phyloP scores from a whole-genome alignment of 441 rosid species.

The Populus hybrid region DNA sequence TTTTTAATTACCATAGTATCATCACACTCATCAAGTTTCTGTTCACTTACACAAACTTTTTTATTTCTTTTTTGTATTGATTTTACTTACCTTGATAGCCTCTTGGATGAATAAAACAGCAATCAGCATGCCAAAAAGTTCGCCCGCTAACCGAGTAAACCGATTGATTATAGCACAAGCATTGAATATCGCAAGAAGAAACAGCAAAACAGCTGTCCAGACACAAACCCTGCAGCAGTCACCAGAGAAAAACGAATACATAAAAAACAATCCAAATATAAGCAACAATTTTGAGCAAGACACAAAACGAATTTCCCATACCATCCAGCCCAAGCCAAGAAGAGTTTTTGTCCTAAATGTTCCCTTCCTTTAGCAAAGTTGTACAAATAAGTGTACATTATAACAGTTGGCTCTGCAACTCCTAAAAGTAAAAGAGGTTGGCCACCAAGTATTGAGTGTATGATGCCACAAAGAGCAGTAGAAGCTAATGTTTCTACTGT shows the following conservation, averaged over 20 bases:
- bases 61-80: not conserved
- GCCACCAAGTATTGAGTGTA: slow-evolving; percentile 56
- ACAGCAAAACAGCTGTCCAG: slow-evolving; percentile 52
- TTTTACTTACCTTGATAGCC: slow-evolving; percentile 39
- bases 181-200: slow-evolving; percentile 46
- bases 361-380: slow-evolving; percentile 43
- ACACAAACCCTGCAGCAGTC: slow-evolving; percentile 48
- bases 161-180: slow-evolving; percentile 42
- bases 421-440: slow-evolving; percentile 56
- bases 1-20: not conserved
- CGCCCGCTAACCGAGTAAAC: slow-evolving; percentile 60
- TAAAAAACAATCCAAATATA: not conserved
- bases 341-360: slow-evolving; percentile 38
- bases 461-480: slow-evolving; percentile 53
- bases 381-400: slow-evolving; percentile 57
- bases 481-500: slow-evolving; percentile 51
- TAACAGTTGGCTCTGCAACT: slow-evolving; percentile 62
- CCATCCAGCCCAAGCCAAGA: slow-evolving; percentile 69
- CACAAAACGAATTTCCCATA: slow-evolving; percentile 9
- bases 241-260: not conserved
- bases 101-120: slow-evolving; percentile 53
- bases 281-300: not conserved
- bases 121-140: slow-evolving; percentile 56
- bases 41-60: no score
- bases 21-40: not conserved